These are phyloP conservation scores for Penicillium capsulatum DNA, from an alignment of 2,329 filamentous ascomycete species.

Conservation along the genomic window DNA sequence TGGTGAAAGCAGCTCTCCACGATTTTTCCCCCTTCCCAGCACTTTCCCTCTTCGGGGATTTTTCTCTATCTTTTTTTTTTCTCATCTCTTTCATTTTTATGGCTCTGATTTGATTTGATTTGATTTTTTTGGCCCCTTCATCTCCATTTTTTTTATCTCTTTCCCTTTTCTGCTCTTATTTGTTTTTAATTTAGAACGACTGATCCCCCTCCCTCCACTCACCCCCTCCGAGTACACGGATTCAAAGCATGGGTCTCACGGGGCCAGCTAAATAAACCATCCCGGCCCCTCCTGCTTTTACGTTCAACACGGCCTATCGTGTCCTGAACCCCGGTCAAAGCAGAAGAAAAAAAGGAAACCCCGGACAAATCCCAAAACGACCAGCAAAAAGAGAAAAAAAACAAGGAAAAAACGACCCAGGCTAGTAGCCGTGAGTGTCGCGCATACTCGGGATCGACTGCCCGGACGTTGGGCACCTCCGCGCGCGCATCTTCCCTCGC, in stretches of 20 bases:
- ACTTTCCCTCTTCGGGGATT: slow-evolving; percentile 8
- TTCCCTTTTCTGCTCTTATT: slow-evolving; percentile 10
- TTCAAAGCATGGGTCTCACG: slow-evolving; percentile 22
- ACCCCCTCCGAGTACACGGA: slow-evolving; percentile 17
- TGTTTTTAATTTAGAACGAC: slow-evolving; percentile 10
- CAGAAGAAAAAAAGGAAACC: too few species aligned
- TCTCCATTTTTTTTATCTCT: slow-evolving; percentile 7
- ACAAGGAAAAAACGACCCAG: too few species aligned
- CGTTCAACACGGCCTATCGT: slow-evolving; percentile 13
- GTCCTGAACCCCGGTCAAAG: slow-evolving; percentile 25
- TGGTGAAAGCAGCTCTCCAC: slow-evolving; percentile 11
- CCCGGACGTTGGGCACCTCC: slow-evolving; percentile 16
- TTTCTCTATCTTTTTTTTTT: slow-evolving; percentile 6
- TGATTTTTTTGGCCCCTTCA: slow-evolving; percentile 13
- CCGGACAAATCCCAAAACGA: too few species aligned
- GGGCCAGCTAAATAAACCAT: slow-evolving; percentile 39
- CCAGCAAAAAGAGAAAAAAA: too few species aligned
- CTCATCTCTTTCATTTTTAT: slow-evolving; percentile 4
- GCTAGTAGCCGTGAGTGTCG: slow-evolving; percentile 21
- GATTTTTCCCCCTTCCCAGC: slow-evolving; percentile 1
- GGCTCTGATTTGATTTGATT: slow-evolving; percentile 6
- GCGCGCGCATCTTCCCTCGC: slow-evolving; percentile 16
- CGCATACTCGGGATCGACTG: slow-evolving; percentile 22
- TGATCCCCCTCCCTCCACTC: slow-evolving; percentile 11
- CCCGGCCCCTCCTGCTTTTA: slow-evolving; percentile 36